phyloP scores from a whole-genome alignment of 352 stramenopile genomes.

The Pythium monospermum region DNA sequence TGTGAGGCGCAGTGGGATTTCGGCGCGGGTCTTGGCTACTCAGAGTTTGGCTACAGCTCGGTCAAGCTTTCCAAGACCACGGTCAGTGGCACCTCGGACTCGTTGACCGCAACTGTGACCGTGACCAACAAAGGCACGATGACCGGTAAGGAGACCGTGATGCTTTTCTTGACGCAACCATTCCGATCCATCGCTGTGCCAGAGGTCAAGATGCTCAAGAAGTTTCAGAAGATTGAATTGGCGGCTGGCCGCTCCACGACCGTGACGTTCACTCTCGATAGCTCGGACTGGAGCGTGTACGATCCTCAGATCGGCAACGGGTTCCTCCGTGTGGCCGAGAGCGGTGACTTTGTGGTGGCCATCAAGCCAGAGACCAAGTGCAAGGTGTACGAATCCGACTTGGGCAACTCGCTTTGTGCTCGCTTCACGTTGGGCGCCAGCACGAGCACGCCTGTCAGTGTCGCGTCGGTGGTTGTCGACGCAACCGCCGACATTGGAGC shows the following conservation, averaged over 20 bases:
- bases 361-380: constrained; percentile 42
- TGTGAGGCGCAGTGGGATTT: constrained; percentile 61
- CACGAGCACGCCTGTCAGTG: neutral
- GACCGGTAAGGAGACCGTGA: constrained; percentile 53
- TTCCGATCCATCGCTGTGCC: constrained; percentile 46
- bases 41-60: constrained; percentile 51
- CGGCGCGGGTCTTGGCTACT: constrained; percentile 66
- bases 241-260: constrained; percentile 19
- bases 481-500: neutral
- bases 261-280: constrained; percentile 41
- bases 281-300: constrained; percentile 54
- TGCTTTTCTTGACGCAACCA: constrained; percentile 66
- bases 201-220: constrained; percentile 73
- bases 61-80: constrained; percentile 36
- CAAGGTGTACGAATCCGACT: constrained; percentile 22
- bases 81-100: constrained; percentile 21
- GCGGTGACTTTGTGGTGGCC: constrained; percentile 52
- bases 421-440: constrained; percentile 10
- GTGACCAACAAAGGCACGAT: constrained; percentile 54
- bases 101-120: constrained; percentile 41
- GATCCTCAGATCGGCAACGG: constrained; percentile 36
- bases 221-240: constrained; percentile 62
- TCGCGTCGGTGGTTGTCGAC: neutral
- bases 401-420: constrained; percentile 5
- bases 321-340: constrained; percentile 31